phyloP scores from a whole-genome alignment of 2,329 filamentous ascomycete genomes.

The Esteya vermicola region DNA sequence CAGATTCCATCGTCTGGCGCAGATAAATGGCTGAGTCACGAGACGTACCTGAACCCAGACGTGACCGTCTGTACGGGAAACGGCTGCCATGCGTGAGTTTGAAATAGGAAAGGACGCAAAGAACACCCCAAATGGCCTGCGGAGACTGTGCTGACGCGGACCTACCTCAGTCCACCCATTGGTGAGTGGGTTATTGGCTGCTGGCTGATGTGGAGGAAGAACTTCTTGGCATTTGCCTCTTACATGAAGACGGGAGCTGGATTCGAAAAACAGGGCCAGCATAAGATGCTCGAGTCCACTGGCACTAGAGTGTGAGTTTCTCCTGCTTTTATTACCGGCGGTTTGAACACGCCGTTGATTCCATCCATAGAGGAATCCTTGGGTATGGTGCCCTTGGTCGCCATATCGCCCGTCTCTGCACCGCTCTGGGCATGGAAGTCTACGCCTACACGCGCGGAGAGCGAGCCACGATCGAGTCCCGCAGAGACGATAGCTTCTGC shows the following conservation, averaged over 20 bases:
- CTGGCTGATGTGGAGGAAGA: constrained; percentile 15
- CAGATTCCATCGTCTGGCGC: constrained; percentile 29
- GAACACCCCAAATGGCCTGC: background rate
- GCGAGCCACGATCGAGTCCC: constrained; percentile 37
- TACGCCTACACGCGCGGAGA: constrained; percentile 50
- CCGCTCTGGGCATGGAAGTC: constrained; percentile 50
- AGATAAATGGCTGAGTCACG: constrained; percentile 24
- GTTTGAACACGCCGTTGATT: no score
- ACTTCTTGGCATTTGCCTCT: constrained; percentile 3
- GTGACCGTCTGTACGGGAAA: constrained; percentile 26
- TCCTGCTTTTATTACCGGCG: background rate
- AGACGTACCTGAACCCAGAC: constrained; percentile 18
- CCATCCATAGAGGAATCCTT: constrained; percentile 20
- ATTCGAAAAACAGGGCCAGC: constrained; percentile 2
- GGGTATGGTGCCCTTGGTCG: constrained; percentile 31
- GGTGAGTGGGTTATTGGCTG: constrained; percentile 18
- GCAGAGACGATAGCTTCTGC: constrained; percentile 44
- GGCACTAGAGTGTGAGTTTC: constrained; percentile 19
- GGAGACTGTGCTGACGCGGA: background rate
- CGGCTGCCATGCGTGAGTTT: constrained; percentile 25
- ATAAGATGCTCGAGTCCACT: constrained; percentile 16
- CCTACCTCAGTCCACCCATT: constrained; percentile 17
- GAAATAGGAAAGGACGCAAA: background rate
- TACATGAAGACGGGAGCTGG: constrained; percentile 8
- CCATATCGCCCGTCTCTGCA: constrained; percentile 32